Base-by-base conservation (phyloP, 495 filamentous ascomycete species). In the Penicillium diatomitis region DNA sequence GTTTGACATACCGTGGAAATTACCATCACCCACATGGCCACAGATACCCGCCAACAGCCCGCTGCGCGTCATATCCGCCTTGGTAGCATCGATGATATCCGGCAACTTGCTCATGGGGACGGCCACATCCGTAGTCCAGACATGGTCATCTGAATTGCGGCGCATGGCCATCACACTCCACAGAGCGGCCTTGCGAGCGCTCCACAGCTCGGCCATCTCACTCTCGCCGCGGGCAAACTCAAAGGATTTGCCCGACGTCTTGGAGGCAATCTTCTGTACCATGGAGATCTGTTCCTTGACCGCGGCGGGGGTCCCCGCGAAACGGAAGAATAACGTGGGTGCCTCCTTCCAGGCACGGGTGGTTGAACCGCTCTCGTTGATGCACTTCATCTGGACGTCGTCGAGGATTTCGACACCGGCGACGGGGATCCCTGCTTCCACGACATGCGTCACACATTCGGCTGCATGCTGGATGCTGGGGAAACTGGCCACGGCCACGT, bases 1-100 rank as follows among this genome's bases (percentile, higher is more conserved):
- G 9, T 7, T 12, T 34, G 33, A 28, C 67, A 66, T 64, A 80
- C 77, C 65, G 48, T 82, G 79, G 52, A 83, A 83, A 55, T 83
- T 83, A 9, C 81, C 81, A 67, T 85, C 81, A 9, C 81, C 81
- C 11, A 84, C 80, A 64, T 85, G 81, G n/a, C 81, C 81, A 43
- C 83, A 78, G 44, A 83, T 85, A 31, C 71, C 73, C 8, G 76
- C 81, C 44, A 80, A 57, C 12, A 85, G 53, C 2, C 75, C 77
- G 46, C 73, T 78, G 53, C 71, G 62, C 32, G 63, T 69, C 60
- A 85, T 75, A 46, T 82, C 75, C 30, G 71, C 61, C 51, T 84
- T 81, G 3, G 79, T 82, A 32, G 72, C 71, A 48, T 85, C 81
- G 35, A 85, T 81, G 43, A 84, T 82, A 38, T 77, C 70, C n/a